Evolutionary conservation across 495 filamentous ascomycete genomes (phyloP), one percentile per base, ranked within the genome.

Genomic region (Cercophora sp.): DNA sequence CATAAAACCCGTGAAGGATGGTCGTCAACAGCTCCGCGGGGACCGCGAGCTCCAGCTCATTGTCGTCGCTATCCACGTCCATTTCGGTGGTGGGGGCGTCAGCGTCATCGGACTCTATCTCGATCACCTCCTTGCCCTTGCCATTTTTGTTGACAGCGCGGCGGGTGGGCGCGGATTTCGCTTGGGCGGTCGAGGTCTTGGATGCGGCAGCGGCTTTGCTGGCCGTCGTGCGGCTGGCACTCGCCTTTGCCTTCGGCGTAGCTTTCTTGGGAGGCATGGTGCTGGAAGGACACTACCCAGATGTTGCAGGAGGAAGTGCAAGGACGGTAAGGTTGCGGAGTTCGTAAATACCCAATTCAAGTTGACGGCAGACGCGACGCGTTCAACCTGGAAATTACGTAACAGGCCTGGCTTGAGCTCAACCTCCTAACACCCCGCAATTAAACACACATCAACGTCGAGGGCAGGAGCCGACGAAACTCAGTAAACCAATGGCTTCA

Each of bases 1-100:
- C 76, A 60, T 96, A 95, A 67, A 85, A 82, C 51, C 91, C 80
- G 61, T 95, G 85, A 25, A 97, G 70, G 1, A 97, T 64, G 37
- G 77, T 75, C 4, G 84, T 85, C 11, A 98, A 69, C 18, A 98
- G 74, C 40, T 86, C 83, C 1, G 79, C 73, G 6, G 90, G 89
- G 15, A 98, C 86, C 1, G 75, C 73, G 47, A 63, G 68, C 29
- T 62, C 52, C 11, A 52, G 50, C 26, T 70, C 68, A 1, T 60
- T 66, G 6, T 71, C 67, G 2, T 46, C 59, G 0, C 60, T 61
- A 1, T 60, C 60, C 4, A 53, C n/a, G n/a, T n/a, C n/a, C n/a
- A n/a, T n/a, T n/a, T n/a, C n/a, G n/a, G n/a, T n/a, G n/a, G n/a
- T n/a, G n/a, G n/a, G n/a, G n/a, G n/a, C n/a, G n/a, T n/a, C 51